Conservation (phyloP, 768 basidiomycete genomes). For the Fomitopsis serialis region DNA sequence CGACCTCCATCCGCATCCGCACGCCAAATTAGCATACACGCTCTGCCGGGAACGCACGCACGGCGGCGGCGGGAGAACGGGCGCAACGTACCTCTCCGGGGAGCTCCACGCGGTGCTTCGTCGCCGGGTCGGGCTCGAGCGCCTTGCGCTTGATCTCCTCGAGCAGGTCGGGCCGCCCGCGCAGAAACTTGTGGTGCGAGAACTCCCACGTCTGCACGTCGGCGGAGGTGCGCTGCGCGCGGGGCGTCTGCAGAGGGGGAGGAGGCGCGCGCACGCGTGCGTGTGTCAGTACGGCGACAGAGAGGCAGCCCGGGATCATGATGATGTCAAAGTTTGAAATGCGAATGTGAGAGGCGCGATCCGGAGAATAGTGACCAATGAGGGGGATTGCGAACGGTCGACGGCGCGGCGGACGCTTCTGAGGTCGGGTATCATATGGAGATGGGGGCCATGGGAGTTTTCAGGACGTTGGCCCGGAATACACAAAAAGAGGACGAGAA, state of each 20-base stretch:
- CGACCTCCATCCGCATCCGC: conserved; percentile 28
- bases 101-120: conserved; percentile 70
- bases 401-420: neutral
- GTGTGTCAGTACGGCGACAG: neutral
- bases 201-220: conserved; percentile 88
- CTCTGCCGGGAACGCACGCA: neutral
- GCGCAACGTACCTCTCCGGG: conserved; percentile 50
- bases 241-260: conserved; percentile 52
- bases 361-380: neutral
- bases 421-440: neutral
- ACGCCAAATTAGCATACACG: neutral
- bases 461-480: no score
- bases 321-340: neutral
- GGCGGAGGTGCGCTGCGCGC: conserved; percentile 75
- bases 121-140: conserved; percentile 69
- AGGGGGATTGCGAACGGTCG: neutral
- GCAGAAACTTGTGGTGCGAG: conserved; percentile 81
- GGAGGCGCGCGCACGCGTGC: neutral
- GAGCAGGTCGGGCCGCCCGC: conserved; percentile 72
- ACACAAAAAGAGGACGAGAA: neutral
- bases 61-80: neutral
- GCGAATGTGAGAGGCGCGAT: neutral
- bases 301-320: neutral
- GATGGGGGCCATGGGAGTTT: no score
- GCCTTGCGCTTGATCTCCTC: conserved; percentile 88